Evolutionary conservation across 2,329 filamentous ascomycete genomes (phyloP).

Genomic region (Saccharata proteae): DNA sequence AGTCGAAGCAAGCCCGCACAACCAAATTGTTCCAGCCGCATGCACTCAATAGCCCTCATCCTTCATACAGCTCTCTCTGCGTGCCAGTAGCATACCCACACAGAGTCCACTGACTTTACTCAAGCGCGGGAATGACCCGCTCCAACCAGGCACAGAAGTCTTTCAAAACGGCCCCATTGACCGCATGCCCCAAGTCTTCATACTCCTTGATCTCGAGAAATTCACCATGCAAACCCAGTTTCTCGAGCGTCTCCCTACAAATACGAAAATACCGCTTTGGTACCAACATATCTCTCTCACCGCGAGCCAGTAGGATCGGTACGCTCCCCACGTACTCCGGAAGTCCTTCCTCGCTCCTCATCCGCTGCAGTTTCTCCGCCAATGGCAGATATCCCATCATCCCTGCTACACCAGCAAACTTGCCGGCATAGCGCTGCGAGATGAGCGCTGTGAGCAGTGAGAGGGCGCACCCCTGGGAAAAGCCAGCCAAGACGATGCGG

Average conservation of each 20-base stretch:
- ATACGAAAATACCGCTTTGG: conserved; percentile 31
- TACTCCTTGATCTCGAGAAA: conserved; percentile 33
- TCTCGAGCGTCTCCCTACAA: conserved; percentile 28
- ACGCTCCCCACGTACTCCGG: conserved; percentile 22
- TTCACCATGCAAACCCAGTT: conserved; percentile 27
- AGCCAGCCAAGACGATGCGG: conserved; percentile 35
- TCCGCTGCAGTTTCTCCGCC: conserved; percentile 23
- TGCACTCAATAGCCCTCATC: too few species aligned
- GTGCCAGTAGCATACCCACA: too few species aligned
- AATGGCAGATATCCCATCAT: conserved; percentile 38
- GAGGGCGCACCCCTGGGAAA: conserved; percentile 37
- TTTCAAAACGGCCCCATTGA: conserved; percentile 30
- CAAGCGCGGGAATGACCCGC: conserved; percentile 26
- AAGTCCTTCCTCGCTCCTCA: conserved; percentile 27
- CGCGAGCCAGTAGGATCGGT: conserved; percentile 35
- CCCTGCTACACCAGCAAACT: conserved; percentile 29
- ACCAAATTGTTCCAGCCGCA: too few species aligned
- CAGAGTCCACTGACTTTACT: too few species aligned
- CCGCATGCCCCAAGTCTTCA: conserved; percentile 35
- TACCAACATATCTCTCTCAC: conserved; percentile 35
- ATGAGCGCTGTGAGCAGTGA: conserved; percentile 31
- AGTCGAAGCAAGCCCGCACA: too few species aligned
- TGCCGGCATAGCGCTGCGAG: conserved; percentile 26
- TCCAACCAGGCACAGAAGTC: conserved; percentile 34
- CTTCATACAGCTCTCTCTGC: too few species aligned